Conservation (phyloP, 192 early-diverging fungal species). For the Backusella psychrophila region DNA sequence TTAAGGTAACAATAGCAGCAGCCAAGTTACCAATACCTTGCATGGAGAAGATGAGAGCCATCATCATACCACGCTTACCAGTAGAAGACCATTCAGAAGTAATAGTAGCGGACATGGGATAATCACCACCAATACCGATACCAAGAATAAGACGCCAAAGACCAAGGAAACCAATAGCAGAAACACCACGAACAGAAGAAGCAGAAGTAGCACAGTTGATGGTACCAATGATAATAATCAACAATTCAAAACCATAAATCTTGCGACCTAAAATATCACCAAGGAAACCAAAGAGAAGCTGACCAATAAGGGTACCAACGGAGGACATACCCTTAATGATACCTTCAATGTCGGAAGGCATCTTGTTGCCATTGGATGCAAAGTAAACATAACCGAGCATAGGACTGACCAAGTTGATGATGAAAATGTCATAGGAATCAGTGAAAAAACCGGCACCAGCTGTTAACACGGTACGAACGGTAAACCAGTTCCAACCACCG, state of each 20-base stretch:
- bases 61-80: conserved; percentile 64
- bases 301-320: conserved; percentile 83
- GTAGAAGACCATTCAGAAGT: conserved; percentile 85
- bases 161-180: conserved; percentile 67
- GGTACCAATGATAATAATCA: conserved; percentile 86
- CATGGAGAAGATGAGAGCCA: conserved; percentile 77
- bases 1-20: conserved; percentile 70
- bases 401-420: conserved; percentile 83
- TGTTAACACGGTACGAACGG: conserved; percentile 59
- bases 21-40: conserved; percentile 88
- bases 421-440: conserved; percentile 91
- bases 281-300: conserved; percentile 77
- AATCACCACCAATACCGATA: conserved; percentile 92
- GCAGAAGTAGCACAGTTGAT: conserved; percentile 72
- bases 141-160: conserved; percentile 92
- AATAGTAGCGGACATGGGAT: conserved; percentile 85
- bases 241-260: conserved; percentile 84
- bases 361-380: conserved; percentile 38
- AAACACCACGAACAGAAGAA: conserved; percentile 61
- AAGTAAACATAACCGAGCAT: conserved; percentile 79
- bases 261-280: conserved; percentile 83
- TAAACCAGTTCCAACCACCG: conserved; percentile 54
- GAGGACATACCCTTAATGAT: conserved; percentile 77
- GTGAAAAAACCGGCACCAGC: conserved; percentile 79
- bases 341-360: conserved; percentile 69